Evolutionary conservation across 2,329 filamentous ascomycete species (phyloP).

Genomic region (Leptographium radiaticola): DNA sequence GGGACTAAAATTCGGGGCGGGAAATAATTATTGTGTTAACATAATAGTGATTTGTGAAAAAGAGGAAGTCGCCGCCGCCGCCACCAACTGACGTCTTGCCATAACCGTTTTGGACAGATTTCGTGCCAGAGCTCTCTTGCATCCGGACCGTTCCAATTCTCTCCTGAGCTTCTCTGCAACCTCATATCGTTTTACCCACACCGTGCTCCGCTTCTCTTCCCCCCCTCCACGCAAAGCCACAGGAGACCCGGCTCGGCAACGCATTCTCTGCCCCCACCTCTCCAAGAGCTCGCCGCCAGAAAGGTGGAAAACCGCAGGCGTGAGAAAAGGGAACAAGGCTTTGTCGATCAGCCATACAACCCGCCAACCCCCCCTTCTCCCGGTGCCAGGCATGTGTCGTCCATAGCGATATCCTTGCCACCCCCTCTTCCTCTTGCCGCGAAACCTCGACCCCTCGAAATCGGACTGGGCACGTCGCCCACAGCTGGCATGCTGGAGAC

Average conservation of each 20-base stretch:
- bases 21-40: not conserved
- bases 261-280: not conserved
- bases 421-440: not conserved
- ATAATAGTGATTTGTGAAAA: not conserved
- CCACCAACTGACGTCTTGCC: slow-evolving; percentile 2
- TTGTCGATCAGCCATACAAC: not conserved
- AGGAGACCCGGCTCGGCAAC: not conserved
- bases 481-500: not conserved
- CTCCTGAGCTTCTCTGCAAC: not conserved
- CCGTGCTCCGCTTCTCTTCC: too few species aligned
- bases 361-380: not conserved
- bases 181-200: not conserved
- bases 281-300: not conserved
- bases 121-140: not conserved
- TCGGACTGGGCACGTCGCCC: not conserved
- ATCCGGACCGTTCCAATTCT: not conserved
- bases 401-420: slow-evolving; percentile 6
- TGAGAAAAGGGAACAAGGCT: not conserved
- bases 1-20: not conserved
- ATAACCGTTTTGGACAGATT: not conserved
- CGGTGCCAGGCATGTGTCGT: slow-evolving; percentile 9
- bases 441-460: not conserved
- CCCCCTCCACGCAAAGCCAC: not conserved
- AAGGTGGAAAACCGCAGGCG: not conserved
- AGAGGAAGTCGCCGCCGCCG: slow-evolving; percentile 1